Evolutionary conservation across 2,329 filamentous ascomycete genomes (phyloP).

Genomic region (Phoma sp.): DNA sequence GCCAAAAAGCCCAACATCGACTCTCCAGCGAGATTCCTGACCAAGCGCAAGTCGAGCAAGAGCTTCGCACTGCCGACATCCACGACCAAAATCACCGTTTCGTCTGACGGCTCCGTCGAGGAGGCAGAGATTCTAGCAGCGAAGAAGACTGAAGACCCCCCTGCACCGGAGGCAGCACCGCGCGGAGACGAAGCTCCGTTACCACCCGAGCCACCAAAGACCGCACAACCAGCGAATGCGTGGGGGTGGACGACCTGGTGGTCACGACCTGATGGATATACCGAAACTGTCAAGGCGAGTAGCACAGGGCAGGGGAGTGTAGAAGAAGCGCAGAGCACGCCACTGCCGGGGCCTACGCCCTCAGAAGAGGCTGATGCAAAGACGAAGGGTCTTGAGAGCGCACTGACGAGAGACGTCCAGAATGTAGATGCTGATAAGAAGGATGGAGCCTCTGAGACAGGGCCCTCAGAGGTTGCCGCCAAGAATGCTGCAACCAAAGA

Average conservation of each 20-base stretch:
- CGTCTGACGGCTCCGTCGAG: constrained; percentile 45
- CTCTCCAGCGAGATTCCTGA: constrained; percentile 47
- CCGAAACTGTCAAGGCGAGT: constrained; percentile 46
- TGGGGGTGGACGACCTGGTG: constrained; percentile 58
- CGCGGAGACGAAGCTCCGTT: constrained; percentile 48
- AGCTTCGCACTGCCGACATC: constrained; percentile 53
- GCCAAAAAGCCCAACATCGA: constrained; percentile 34
- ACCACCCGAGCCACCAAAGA: constrained; percentile 50
- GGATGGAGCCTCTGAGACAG: constrained; percentile 17
- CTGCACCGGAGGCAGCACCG: constrained; percentile 15
- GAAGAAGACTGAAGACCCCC: constrained; percentile 23
- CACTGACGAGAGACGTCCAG: not conserved
- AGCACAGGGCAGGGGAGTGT: constrained; percentile 31
- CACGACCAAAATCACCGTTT: constrained; percentile 55
- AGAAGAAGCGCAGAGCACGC: constrained; percentile 50
- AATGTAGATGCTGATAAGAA: constrained; percentile 30
- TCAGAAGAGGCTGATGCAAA: constrained; percentile 41
- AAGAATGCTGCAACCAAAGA: constrained; percentile 27
- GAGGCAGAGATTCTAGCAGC: constrained; percentile 30
- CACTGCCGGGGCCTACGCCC: constrained; percentile 48
- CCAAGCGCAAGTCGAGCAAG: constrained; percentile 55
- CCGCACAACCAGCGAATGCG: constrained; percentile 24
- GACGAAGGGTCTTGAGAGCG: constrained; percentile 33
- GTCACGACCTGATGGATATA: constrained; percentile 57
- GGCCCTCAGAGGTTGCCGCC: constrained; percentile 16